Conservation (phyloP, 2,329 filamentous ascomycete genomes). For the Venturia nashicola region DNA sequence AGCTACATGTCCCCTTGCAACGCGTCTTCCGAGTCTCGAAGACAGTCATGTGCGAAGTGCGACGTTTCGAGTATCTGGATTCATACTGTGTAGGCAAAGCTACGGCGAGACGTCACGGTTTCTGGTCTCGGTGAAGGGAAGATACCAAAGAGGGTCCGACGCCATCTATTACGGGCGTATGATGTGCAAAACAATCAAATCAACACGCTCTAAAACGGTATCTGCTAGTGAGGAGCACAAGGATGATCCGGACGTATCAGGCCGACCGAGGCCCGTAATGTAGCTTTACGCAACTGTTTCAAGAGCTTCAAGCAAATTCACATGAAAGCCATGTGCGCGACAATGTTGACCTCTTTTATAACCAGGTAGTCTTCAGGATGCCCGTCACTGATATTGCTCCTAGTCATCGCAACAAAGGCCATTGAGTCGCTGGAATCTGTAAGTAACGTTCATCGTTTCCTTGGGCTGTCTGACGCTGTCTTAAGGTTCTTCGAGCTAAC, state of each 20-base stretch:
- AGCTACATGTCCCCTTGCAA: too few species aligned
- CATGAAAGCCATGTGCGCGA: neutral
- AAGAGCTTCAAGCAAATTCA: neutral
- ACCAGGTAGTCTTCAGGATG: neutral
- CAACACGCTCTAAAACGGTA: neutral
- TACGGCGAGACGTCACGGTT: too few species aligned
- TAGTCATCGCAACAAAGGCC: neutral
- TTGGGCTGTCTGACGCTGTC: too few species aligned
- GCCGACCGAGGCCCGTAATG: neutral
- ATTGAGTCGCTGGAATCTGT: neutral
- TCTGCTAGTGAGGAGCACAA: neutral
- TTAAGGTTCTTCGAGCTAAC: neutral
- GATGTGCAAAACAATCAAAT: too few species aligned
- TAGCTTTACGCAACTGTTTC: neutral
- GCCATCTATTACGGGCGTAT: too few species aligned
- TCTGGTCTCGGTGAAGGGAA: too few species aligned
- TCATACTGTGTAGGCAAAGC: too few species aligned
- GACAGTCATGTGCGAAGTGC: too few species aligned
- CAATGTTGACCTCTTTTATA: neutral
- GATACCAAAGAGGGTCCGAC: too few species aligned
- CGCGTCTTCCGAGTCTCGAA: too few species aligned
- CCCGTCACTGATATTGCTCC: neutral
- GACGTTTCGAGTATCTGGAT: too few species aligned
- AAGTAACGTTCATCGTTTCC: too few species aligned
- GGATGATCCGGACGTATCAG: neutral